Percentiles rank a stretch among this genome's conserved stretches.
phyloP scores from a whole-genome alignment of 768 basidiomycete genomes.

The Coprinopsis cinerea region DNA sequence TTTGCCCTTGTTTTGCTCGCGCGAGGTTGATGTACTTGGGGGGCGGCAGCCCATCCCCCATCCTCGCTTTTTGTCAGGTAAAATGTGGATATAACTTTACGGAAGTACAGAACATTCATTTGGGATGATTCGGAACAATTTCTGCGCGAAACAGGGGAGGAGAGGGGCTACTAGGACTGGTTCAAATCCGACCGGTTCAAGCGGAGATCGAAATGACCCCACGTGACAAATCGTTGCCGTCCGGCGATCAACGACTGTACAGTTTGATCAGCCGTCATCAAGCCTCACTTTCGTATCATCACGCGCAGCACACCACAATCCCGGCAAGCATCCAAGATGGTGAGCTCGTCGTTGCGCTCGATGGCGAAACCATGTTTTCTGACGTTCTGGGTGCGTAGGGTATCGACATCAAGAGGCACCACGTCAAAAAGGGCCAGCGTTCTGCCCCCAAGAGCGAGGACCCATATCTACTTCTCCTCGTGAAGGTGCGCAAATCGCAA shows the following conservation, averaged over 20 bases:
- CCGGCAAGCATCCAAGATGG: slow-evolving; percentile 72
- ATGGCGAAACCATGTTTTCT: slow-evolving; percentile 13
- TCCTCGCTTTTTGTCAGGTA: too few species aligned
- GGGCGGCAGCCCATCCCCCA: not conserved
- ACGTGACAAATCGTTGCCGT: too few species aligned
- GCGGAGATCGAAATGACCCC: slow-evolving; percentile 45
- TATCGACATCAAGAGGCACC: slow-evolving; percentile 94
- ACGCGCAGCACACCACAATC: slow-evolving; percentile 41
- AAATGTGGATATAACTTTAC: too few species aligned
- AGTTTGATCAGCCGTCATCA: too few species aligned
- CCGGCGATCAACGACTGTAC: too few species aligned
- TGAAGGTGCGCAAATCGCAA: slow-evolving; percentile 65
- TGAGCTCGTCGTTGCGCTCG: slow-evolving; percentile 49
- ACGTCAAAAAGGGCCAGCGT: slow-evolving; percentile 97
- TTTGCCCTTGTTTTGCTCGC: slow-evolving; percentile 34
- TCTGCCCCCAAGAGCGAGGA: slow-evolving; percentile 98
- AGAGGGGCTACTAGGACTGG: too few species aligned
- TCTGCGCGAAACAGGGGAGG: too few species aligned
- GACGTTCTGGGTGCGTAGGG: slow-evolving; percentile 47
- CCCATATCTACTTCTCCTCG: slow-evolving; percentile 95
- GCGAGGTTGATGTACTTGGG: not conserved
- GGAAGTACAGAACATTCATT: too few species aligned
- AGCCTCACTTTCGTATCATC: slow-evolving; percentile 34
- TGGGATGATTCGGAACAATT: too few species aligned
- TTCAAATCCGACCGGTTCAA: slow-evolving; percentile 22